These are phyloP conservation scores for Cymbopogon flexuosus DNA, from an alignment of 202 grass and related monocot species.

Conservation along the genomic window DNA sequence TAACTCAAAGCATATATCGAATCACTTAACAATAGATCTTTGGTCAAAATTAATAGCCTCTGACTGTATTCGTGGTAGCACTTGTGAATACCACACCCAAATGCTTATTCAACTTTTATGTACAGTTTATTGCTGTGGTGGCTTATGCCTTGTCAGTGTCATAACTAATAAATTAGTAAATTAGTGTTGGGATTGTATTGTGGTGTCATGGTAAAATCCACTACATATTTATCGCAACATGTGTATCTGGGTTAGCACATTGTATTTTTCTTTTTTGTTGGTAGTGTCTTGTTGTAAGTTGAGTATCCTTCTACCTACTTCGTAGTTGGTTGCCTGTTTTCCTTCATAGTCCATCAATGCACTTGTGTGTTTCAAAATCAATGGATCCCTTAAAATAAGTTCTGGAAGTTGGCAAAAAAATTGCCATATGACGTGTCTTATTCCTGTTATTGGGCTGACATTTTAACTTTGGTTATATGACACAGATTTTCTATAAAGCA, in stretches of 20 bases:
- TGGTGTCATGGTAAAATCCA: neutral
- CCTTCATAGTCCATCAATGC: neutral
- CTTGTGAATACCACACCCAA: neutral
- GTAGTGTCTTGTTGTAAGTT: neutral
- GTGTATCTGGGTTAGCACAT: neutral
- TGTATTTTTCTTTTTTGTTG: neutral
- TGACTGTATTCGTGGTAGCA: conserved; percentile 4
- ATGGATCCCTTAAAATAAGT: neutral
- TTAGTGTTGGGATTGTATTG: neutral
- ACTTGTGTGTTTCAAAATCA: neutral
- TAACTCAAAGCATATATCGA: no score
- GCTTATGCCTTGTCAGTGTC: neutral
- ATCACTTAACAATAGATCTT: neutral
- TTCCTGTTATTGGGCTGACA: neutral
- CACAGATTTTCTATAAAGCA: conserved; percentile 90
- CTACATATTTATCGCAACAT: neutral
- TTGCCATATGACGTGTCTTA: neutral
- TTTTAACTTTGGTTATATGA: conserved; percentile 29
- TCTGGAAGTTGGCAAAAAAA: no score
- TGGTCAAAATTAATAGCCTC: neutral
- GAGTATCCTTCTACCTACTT: neutral
- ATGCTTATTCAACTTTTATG: neutral
- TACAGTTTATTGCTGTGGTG: neutral
- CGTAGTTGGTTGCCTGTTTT: neutral
- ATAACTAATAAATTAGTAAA: neutral